Evolutionary conservation across 331 rosid species (phyloP).

Genomic region (Spiraea crenata): DNA sequence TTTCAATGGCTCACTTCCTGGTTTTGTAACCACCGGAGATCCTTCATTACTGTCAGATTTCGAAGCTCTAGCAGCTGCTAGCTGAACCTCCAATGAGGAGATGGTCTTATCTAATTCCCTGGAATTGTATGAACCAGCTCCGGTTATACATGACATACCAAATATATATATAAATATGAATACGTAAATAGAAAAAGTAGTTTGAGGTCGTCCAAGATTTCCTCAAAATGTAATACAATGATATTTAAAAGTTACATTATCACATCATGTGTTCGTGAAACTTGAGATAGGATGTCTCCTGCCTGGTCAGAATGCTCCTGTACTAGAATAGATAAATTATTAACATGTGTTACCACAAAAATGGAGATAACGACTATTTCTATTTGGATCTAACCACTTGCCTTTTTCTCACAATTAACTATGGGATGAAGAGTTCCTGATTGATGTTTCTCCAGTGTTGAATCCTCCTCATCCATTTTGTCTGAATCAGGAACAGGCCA

Average conservation of each 20-base stretch:
- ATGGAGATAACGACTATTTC: background rate
- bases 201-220: background rate
- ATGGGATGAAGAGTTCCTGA: constrained; percentile 27
- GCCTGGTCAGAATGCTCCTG: constrained; percentile 41
- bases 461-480: constrained; percentile 32
- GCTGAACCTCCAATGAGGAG: constrained; percentile 57
- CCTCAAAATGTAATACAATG: background rate
- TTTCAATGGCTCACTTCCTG: constrained; percentile 29
- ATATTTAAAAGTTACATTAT: constrained; percentile 35
- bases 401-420: constrained; percentile 51
- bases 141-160: background rate
- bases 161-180: background rate
- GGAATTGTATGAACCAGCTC: constrained; percentile 16
- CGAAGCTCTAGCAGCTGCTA: constrained; percentile 56
- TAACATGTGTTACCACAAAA: constrained; percentile 1
- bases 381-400: constrained; percentile 24
- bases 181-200: background rate
- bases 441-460: constrained; percentile 31
- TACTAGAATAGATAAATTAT: constrained; percentile 13
- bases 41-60: constrained; percentile 33
- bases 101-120: constrained; percentile 57
- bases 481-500: constrained; percentile 39
- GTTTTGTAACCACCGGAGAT: constrained; percentile 35
- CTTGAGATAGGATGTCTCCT: constrained; percentile 50
- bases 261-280: constrained; percentile 55